These are phyloP conservation scores for Aristolochia contorta DNA, from an alignment of 164 flowering plant species.

Conservation along the genomic window DNA sequence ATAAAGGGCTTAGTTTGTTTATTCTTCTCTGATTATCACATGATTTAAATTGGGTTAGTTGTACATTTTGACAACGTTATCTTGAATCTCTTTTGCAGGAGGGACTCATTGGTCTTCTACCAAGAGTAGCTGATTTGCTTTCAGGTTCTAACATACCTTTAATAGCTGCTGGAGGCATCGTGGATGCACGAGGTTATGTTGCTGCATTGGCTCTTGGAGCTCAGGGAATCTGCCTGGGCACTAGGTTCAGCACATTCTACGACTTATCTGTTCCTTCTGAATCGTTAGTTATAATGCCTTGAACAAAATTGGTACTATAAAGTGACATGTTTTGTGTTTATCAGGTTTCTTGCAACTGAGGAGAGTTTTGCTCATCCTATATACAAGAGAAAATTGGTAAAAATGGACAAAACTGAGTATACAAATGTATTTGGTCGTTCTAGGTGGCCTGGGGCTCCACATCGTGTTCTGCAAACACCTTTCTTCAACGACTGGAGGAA, in stretches of 20 bases:
- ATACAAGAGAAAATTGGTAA: conserved; percentile 66
- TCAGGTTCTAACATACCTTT: conserved; percentile 46
- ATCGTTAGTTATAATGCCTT: neutral
- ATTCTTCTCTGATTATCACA: too few relatives aligned
- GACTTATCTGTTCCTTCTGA: neutral
- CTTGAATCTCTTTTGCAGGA: conserved; percentile 39
- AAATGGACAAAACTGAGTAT: conserved; percentile 53
- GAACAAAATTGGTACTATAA: too few relatives aligned
- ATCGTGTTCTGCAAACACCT: conserved; percentile 60
- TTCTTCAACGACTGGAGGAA: conserved; percentile 49
- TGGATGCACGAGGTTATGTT: conserved; percentile 84
- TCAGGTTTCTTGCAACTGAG: conserved; percentile 77
- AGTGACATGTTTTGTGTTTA: too few relatives aligned
- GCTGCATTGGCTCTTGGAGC: conserved; percentile 95
- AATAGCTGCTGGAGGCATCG: conserved; percentile 89
- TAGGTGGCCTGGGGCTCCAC: conserved; percentile 94
- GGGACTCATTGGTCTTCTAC: conserved; percentile 50
- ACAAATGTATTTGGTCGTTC: conserved; percentile 74
- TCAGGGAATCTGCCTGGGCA: conserved; percentile 66
- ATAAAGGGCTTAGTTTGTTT: too few relatives aligned
- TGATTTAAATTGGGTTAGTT: too few relatives aligned
- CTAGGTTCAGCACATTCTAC: conserved; percentile 33
- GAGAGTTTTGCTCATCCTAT: conserved; percentile 86
- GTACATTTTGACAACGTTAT: neutral
- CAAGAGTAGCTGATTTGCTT: conserved; percentile 71